A percentile compares a stretch with the other conserved stretches of the same genome.
Evolutionary conservation across 2,329 filamentous ascomycete species (phyloP).

Genomic region (Trichoderma guizhouense): DNA sequence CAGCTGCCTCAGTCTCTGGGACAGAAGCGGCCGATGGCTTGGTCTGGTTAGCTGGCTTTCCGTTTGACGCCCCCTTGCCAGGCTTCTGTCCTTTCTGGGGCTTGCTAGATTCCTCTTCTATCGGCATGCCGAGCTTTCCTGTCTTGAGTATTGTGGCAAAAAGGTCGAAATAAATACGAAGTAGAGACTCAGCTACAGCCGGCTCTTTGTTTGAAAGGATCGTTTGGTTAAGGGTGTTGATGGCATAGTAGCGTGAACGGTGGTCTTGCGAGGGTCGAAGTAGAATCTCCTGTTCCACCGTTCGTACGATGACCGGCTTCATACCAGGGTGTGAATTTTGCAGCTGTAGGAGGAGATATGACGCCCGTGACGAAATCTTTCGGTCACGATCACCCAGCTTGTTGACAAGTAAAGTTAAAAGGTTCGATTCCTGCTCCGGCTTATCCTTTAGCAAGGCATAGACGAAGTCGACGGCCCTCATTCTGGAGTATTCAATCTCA

Average conservation of each 20-base stretch:
- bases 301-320: slow-evolving; percentile 82
- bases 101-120: slow-evolving; percentile 45
- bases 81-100: slow-evolving; percentile 29
- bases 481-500: slow-evolving; percentile 90
- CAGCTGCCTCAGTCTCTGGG: slow-evolving; percentile 64
- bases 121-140: slow-evolving; percentile 35
- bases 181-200: slow-evolving; percentile 71
- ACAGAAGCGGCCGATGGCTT: slow-evolving; percentile 35
- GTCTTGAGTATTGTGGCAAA: slow-evolving; percentile 80
- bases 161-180: slow-evolving; percentile 88
- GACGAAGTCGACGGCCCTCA: slow-evolving; percentile 83
- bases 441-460: slow-evolving; percentile 91
- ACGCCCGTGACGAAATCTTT: slow-evolving; percentile 91
- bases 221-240: slow-evolving; percentile 96
- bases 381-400: slow-evolving; percentile 94
- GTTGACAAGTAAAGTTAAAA: slow-evolving; percentile 87
- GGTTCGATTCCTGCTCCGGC: slow-evolving; percentile 93
- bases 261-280: slow-evolving; percentile 83
- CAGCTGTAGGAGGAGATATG: slow-evolving; percentile 88
- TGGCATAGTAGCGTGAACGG: slow-evolving; percentile 90
- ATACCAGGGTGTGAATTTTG: slow-evolving; percentile 87
- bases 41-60: slow-evolving; percentile 26
- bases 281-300: slow-evolving; percentile 82
- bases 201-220: slow-evolving; percentile 84
- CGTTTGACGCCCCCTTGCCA: not conserved